phyloP scores from a whole-genome alignment of 148 eudicot species.

The Rhododendron simsii region DNA sequence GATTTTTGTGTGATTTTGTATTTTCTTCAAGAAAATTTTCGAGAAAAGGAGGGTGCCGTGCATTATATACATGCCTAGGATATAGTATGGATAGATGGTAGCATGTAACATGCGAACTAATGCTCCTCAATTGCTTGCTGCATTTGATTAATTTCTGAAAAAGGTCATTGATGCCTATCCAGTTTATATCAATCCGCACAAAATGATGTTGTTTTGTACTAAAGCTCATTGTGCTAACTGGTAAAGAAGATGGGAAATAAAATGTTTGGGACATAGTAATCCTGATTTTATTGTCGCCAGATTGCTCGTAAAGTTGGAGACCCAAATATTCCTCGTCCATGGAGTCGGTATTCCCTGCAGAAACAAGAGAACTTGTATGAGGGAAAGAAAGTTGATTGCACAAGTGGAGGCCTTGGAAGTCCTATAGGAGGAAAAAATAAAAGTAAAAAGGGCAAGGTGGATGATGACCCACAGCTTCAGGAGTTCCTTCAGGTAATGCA shows the following conservation, averaged over 20 bases:
- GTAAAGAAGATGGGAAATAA: background rate
- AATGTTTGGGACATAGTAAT: background rate
- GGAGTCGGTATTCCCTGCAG: slow-evolving; percentile 76
- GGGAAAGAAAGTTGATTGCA: slow-evolving; percentile 25
- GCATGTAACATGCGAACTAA: background rate
- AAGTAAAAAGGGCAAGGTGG: slow-evolving; percentile 22
- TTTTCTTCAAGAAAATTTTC: background rate
- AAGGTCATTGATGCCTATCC: background rate
- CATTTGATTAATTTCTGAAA: background rate
- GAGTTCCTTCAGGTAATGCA: slow-evolving; percentile 83
- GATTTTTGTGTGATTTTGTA: background rate
- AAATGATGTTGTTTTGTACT: background rate
- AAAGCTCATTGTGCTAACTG: background rate
- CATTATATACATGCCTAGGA: background rate
- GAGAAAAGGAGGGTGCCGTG: background rate
- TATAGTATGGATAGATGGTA: background rate
- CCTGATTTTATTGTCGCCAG: slow-evolving; percentile 25
- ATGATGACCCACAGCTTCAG: slow-evolving; percentile 54
- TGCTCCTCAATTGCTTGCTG: background rate
- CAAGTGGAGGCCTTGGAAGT: slow-evolving; percentile 8
- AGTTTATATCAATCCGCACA: background rate
- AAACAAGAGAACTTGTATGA: slow-evolving; percentile 43
- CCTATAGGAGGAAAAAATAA: slow-evolving; percentile 17
- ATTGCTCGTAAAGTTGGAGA: slow-evolving; percentile 81
- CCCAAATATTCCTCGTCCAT: slow-evolving; percentile 75